Percentiles rank a stretch among this genome's conserved stretches.
These are phyloP conservation scores for Heritiera fomes DNA, from an alignment of 345 rosid species.

Conservation along the genomic window DNA sequence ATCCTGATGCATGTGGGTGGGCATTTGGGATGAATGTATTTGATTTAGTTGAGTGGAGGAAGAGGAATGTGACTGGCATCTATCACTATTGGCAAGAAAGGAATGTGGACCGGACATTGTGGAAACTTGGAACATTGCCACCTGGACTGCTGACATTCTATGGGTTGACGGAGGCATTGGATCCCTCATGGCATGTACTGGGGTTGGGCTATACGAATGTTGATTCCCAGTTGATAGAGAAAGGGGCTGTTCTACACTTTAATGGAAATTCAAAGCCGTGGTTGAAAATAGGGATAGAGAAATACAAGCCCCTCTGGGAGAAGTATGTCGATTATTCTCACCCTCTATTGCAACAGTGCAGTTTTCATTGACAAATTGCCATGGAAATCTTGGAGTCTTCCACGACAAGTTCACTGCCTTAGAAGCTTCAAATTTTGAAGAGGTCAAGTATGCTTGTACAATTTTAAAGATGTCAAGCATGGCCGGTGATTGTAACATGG, in stretches of 20 bases:
- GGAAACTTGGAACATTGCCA: conserved; percentile 93
- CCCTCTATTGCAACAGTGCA: conserved; percentile 79
- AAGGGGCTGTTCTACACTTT: conserved; percentile 94
- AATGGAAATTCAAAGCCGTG: conserved; percentile 96
- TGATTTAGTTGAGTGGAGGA: conserved; percentile 89
- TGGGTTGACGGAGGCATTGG: conserved; percentile 80
- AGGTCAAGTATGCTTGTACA: conserved; percentile 39
- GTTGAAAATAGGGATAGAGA: conserved; percentile 95
- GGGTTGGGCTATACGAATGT: conserved; percentile 95
- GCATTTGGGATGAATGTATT: conserved; percentile 95
- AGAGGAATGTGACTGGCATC: conserved; percentile 77
- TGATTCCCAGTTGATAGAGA: conserved; percentile 71
- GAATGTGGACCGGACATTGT: conserved; percentile 79
- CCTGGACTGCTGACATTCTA: conserved; percentile 90
- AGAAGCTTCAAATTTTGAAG: conserved; percentile 17
- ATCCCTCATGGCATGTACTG: conserved; percentile 76
- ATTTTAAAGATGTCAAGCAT: conserved; percentile 52
- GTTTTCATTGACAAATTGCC: conserved; percentile 61
- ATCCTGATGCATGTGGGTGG: conserved; percentile 98
- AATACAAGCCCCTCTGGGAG: conserved; percentile 95
- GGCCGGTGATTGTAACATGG: conserved; percentile 35
- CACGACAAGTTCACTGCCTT: conserved; percentile 1
- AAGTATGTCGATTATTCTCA: conserved; percentile 78
- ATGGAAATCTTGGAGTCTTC: conserved; percentile 23
- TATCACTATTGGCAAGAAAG: conserved; percentile 93